Percentiles rank a stretch among this genome's conserved stretches.
These are phyloP conservation scores for Trapa incisa DNA, from an alignment of 345 rosid genomes.

Conservation along the genomic window DNA sequence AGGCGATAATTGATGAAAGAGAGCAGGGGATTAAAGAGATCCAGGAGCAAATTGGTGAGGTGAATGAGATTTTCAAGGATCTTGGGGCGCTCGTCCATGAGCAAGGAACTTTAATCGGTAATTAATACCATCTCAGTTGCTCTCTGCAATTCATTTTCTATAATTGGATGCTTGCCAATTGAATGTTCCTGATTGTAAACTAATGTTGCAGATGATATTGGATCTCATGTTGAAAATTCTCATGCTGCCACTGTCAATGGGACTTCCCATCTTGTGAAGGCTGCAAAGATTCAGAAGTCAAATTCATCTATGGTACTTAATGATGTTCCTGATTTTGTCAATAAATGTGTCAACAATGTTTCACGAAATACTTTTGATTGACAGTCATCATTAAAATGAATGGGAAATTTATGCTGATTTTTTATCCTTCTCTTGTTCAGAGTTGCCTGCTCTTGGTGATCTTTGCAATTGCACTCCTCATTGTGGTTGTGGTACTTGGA, in stretches of 20 bases:
- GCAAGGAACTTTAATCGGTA: slow-evolving; percentile 14
- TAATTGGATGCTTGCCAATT: not conserved
- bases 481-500: slow-evolving; percentile 57
- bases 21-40: slow-evolving; percentile 15
- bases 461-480: slow-evolving; percentile 66
- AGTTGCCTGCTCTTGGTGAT: slow-evolving; percentile 81
- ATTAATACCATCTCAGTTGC: slow-evolving; percentile 3
- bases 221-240: slow-evolving; percentile 59
- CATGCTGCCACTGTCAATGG: slow-evolving; percentile 66
- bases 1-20: slow-evolving; percentile 17
- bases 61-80: slow-evolving; percentile 15
- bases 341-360: not conserved
- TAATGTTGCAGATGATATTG: slow-evolving; percentile 60
- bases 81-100: slow-evolving; percentile 14
- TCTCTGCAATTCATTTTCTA: not conserved
- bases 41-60: slow-evolving; percentile 15
- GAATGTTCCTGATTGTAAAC: not conserved
- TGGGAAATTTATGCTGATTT: not conserved
- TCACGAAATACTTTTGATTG: not conserved
- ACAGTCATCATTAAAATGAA: not conserved
- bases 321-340: not conserved
- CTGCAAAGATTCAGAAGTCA: slow-evolving; percentile 69
- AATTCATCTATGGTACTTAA: slow-evolving; percentile 77
- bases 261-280: slow-evolving; percentile 61
- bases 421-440: slow-evolving; percentile 22